Evolutionary conservation across 2,329 filamentous ascomycete species (phyloP), one percentile per base, ranked within the genome.

Genomic region (Reticulascus tulasneorum): DNA sequence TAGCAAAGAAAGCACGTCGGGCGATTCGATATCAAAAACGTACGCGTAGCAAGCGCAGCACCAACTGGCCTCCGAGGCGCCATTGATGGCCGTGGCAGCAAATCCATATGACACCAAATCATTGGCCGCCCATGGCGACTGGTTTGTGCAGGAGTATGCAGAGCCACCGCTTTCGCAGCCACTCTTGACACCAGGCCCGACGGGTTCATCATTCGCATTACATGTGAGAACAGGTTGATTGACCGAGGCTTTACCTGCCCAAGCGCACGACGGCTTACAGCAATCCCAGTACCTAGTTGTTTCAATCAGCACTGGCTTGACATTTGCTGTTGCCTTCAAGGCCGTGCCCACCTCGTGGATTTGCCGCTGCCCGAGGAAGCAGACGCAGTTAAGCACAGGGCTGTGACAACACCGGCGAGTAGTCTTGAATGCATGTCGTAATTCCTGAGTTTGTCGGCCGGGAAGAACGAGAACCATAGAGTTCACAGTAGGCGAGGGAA

Each of bases 181-280:
- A 16, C 66, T 71, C 23, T 53, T 59, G 9, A 67, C 66, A 41
- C 67, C 61, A 45, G 64, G 54, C 49, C 75, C 65, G 30, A 83
- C 58, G 5, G 71, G 72, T 39, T 69, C 66, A 62, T 81, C 73
- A 46, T 69, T 60, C 45, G 62, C 66, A 51, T 72, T 62, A 57
- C 78, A 82, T 23, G 73, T 72, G 13, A 60, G 15, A 23, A 79
- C 71, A 11, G 76, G 71, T 32, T 54, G 52, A 39, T 58, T 62
- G 54, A 78, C 67, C 25, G 64, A 44, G 11, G 72, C 75, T 55
- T 83, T 83, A 35, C 58, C 67, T 10, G 65, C 54, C 79, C 79
- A 77, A 4, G 68, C 67, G 55, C 80, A 85, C 15, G 77, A 81
- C 17, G 79, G 74, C 66, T 86, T 86, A 64, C 81, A 85, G 65